These are phyloP conservation scores for Liquidambar formosana DNA, from an alignment of 164 flowering plant genomes.

Conservation along the genomic window DNA sequence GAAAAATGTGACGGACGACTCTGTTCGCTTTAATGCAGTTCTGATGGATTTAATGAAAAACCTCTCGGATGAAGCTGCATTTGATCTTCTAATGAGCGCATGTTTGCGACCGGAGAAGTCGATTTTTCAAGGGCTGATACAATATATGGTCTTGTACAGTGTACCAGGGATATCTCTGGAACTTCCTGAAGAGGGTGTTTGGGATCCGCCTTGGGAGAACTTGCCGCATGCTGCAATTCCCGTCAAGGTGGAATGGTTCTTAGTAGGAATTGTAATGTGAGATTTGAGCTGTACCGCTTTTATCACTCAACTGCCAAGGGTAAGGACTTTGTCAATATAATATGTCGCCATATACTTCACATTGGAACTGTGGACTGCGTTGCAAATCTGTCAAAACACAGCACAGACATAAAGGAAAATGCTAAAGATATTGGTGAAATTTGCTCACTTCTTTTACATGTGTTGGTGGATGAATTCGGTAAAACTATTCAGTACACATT, in stretches of 20 bases:
- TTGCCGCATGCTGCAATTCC: conserved; percentile 10
- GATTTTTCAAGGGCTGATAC: background rate
- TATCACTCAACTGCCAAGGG: no score
- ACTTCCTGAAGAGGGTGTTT: conserved; percentile 24
- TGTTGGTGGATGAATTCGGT: no score
- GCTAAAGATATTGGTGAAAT: no score
- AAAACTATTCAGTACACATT: no score
- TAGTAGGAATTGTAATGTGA: conserved; percentile 22
- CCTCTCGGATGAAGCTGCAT: conserved; percentile 5
- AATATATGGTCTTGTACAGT: conserved; percentile 33
- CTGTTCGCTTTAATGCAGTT: background rate
- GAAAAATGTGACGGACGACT: conserved; percentile 9
- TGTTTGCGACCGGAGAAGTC: conserved; percentile 17
- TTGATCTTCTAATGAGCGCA: conserved; percentile 7
- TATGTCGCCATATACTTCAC: no score
- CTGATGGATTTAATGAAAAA: background rate
- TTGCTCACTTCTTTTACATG: no score
- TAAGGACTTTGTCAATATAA: no score
- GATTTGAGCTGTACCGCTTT: conserved; percentile 14
- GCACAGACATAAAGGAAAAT: no score
- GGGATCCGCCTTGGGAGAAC: conserved; percentile 1
- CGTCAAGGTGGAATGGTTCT: conserved; percentile 18
- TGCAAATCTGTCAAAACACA: no score
- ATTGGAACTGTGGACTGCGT: no score
- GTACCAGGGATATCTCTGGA: conserved; percentile 21